Evolutionary conservation across 495 filamentous ascomycete species (phyloP).

Genomic region (Lasiosphaeriaceae sp.): DNA sequence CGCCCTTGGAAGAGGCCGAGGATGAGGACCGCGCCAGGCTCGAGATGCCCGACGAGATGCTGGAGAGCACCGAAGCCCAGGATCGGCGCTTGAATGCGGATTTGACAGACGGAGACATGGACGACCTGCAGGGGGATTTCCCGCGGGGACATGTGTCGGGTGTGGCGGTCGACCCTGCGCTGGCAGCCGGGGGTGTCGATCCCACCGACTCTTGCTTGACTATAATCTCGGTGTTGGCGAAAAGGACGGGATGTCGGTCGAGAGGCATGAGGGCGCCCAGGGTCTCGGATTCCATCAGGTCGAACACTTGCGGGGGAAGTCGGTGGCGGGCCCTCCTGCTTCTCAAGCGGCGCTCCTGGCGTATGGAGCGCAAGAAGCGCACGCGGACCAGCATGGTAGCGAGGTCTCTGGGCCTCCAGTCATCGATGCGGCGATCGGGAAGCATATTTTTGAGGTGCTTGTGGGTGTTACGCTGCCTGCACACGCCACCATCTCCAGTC

Average conservation of each 20-base stretch:
- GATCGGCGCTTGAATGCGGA: constrained; percentile 29
- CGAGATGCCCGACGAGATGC: constrained; percentile 31
- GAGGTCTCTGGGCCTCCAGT: constrained; percentile 30
- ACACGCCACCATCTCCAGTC: neutral
- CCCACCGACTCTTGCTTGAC: constrained; percentile 17
- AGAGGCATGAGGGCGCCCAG: neutral
- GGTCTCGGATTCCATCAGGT: neutral
- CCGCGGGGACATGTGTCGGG: constrained; percentile 19
- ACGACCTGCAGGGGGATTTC: constrained; percentile 24
- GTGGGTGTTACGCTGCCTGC: constrained; percentile 33
- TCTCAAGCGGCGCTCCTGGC: constrained; percentile 23
- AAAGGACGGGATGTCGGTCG: constrained; percentile 4
- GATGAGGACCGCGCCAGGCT: constrained; percentile 31
- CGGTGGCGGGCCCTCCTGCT: constrained; percentile 5
- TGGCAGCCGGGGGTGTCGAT: constrained; percentile 7
- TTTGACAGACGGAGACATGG: constrained; percentile 21
- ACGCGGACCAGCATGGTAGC: constrained; percentile 28
- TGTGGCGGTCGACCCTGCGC: constrained; percentile 15
- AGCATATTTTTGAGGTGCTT: constrained; percentile 30
- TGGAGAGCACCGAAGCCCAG: constrained; percentile 32
- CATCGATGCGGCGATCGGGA: constrained; percentile 33
- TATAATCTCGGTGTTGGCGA: constrained; percentile 2
- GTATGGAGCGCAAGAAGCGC: constrained; percentile 28
- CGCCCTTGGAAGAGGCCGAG: constrained; percentile 26
- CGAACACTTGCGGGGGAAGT: neutral